A percentile compares a stretch with the other conserved stretches of the same genome.
phyloP scores from a whole-genome alignment of 345 rosid species.

The Brassica juncea region DNA sequence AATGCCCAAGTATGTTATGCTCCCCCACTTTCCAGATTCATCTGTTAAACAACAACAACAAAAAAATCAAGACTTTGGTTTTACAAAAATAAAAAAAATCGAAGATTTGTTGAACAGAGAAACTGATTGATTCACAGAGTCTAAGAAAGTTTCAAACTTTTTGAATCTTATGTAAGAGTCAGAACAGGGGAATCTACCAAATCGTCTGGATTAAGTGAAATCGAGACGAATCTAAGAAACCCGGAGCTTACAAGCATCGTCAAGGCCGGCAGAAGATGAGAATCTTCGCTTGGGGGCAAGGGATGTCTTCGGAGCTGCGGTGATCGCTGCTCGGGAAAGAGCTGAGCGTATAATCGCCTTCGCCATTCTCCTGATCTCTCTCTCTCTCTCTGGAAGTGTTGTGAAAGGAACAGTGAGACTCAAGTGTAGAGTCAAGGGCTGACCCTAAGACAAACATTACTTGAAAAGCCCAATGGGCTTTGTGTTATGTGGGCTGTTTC shows the following conservation, averaged over 20 bases:
- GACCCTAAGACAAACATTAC: not conserved
- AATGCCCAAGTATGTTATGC: constrained; percentile 73
- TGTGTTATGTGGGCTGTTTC: not conserved
- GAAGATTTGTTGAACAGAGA: constrained; percentile 7
- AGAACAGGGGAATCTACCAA: not conserved
- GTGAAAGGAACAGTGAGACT: not conserved
- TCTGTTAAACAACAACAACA: constrained; percentile 36
- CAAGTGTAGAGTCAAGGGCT: not conserved
- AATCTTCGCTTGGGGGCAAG: constrained; percentile 62
- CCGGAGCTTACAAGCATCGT: constrained; percentile 44
- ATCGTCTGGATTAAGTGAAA: not conserved
- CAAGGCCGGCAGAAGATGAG: constrained; percentile 71
- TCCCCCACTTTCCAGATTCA: constrained; percentile 91
- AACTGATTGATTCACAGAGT: not conserved
- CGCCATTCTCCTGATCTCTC: constrained; percentile 48
- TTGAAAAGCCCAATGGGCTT: not conserved
- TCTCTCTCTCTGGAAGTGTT: constrained; percentile 2
- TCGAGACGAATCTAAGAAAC: not conserved
- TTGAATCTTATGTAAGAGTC: not conserved
- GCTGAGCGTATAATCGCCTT: constrained; percentile 75
- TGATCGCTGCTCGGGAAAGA: constrained; percentile 57
- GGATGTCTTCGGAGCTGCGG: constrained; percentile 54
- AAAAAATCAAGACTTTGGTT: not conserved
- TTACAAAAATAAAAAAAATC: too few species aligned
- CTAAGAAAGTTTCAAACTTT: not conserved